These are phyloP conservation scores for Lentinula lateritia DNA, from an alignment of 768 basidiomycete species.

Conservation along the genomic window DNA sequence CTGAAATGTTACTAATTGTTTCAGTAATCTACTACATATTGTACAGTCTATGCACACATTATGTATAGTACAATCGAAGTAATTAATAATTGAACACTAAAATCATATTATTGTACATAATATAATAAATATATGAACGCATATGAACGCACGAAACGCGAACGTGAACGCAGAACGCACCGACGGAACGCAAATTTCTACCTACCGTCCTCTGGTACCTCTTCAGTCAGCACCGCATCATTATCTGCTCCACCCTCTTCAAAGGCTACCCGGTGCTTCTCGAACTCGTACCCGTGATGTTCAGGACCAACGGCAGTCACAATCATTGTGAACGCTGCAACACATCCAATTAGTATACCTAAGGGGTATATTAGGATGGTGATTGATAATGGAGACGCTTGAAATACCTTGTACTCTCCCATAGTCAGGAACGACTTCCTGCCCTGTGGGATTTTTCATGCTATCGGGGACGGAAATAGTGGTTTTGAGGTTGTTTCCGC, in stretches of 20 bases:
- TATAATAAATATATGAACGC: too few species aligned
- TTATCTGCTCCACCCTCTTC: slow-evolving; percentile 65
- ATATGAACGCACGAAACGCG: too few species aligned
- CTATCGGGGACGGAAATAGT: slow-evolving; percentile 22
- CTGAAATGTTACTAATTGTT: too few species aligned
- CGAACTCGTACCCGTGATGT: slow-evolving; percentile 77
- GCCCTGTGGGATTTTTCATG: slow-evolving; percentile 3
- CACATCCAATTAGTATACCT: slow-evolving; percentile 82
- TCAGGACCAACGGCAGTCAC: slow-evolving; percentile 74
- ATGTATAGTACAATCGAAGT: too few species aligned
- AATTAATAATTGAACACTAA: too few species aligned
- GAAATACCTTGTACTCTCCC: slow-evolving; percentile 23
- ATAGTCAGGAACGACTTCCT: slow-evolving; percentile 32
- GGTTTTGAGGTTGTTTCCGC: slow-evolving; percentile 31
- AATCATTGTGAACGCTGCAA: slow-evolving; percentile 72
- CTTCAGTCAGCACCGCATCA: neutral
- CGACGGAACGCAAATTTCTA: too few species aligned
- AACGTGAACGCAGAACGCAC: too few species aligned
- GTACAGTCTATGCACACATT: too few species aligned
- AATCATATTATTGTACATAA: too few species aligned
- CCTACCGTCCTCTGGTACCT: neutral
- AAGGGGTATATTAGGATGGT: neutral
- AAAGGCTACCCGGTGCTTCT: slow-evolving; percentile 74
- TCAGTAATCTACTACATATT: too few species aligned
- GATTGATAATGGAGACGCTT: neutral